Evolutionary conservation across 768 basidiomycete species (phyloP).

Genomic region (Leccinum pellstonianum): DNA sequence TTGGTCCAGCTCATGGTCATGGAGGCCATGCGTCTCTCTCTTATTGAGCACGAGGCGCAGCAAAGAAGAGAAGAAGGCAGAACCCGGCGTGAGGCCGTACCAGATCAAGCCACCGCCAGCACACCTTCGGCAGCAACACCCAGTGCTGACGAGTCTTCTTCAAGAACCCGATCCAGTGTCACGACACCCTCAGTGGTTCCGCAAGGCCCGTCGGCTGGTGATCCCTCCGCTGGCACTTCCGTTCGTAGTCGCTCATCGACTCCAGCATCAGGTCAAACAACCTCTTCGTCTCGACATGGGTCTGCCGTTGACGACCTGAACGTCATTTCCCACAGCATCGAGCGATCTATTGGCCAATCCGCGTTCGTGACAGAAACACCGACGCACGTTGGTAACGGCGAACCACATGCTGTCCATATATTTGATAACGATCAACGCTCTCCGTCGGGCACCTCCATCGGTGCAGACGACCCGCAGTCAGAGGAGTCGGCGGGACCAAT

Average conservation of each 20-base stretch:
- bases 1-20: constrained; percentile 84
- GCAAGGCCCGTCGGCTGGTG: constrained; percentile 15
- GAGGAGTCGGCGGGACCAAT: constrained; percentile 12
- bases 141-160: constrained; percentile 5
- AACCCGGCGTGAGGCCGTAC: constrained; percentile 48
- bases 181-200: constrained; percentile 4
- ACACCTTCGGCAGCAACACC: constrained; percentile 13
- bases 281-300: constrained; percentile 28
- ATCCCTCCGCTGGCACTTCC: constrained; percentile 9
- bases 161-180: constrained; percentile 6
- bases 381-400: constrained; percentile 11
- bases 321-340: constrained; percentile 29
- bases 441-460: constrained; percentile 1
- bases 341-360: constrained; percentile 21
- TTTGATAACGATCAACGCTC: constrained; percentile 14
- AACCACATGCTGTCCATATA: constrained; percentile 8
- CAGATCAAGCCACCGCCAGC: constrained; percentile 35
- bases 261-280: constrained; percentile 37
- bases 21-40: constrained; percentile 96
- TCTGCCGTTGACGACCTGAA: constrained; percentile 28
- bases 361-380: constrained; percentile 17
- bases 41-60: constrained; percentile 93
- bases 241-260: constrained; percentile 29
- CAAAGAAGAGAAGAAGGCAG: constrained; percentile 77
- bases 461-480: constrained; percentile 9